Base-by-base conservation (phyloP, 2,329 filamentous ascomycete species). In the Fulvia fulva region DNA sequence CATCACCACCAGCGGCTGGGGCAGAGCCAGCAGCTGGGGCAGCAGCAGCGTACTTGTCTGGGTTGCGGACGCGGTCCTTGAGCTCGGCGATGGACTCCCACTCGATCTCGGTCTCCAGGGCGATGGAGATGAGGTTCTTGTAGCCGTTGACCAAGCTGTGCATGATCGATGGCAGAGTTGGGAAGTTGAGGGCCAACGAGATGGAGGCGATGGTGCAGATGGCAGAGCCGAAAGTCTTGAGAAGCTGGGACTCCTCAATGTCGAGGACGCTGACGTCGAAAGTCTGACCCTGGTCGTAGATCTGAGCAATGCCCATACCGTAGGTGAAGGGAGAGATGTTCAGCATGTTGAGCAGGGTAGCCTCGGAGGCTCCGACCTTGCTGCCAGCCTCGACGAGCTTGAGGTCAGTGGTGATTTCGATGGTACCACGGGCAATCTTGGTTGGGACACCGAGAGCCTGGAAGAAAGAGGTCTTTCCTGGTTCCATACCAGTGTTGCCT, bases 371-470 rank as follows among this genome's bases (percentile, higher is more conserved):
- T 80, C 95, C 94, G 84, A 99, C 95, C 86, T 96, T 97, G 84
- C 58, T 83, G 71, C 87, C 87, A 68, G 90, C 86, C 84, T 96
- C 91, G 75, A 97, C 89, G 79, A 99, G 90, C 90, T 97, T 97
- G 73, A 99, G 85, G 77, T 99, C 94, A 73, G 87, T 84, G 67
- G 92, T 97, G 77, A 99, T 99, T 90, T 99, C 94, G 82, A 99
- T 99, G 82, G 94, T 99, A 95, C 94, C 95, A 96, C 94, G 94
- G 78, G 94, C 94, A 83, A 99, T 99, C 91, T 99, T 99, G 87
- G 94, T 99, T 77, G 94, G 94, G 78, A 99, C 91, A 91, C 93
- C 93, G 81, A 99, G 94, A 75, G 94, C 94, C 88, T 99, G 94
- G 92, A 99, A 99, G 91, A 99, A 99, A 77, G 94, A 97, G 76